A percentile compares a stretch with the other conserved stretches of the same genome.
Evolutionary conservation across 169 alveolate genomes (phyloP).

Genomic region (Perkinsus chesapeaki): DNA sequence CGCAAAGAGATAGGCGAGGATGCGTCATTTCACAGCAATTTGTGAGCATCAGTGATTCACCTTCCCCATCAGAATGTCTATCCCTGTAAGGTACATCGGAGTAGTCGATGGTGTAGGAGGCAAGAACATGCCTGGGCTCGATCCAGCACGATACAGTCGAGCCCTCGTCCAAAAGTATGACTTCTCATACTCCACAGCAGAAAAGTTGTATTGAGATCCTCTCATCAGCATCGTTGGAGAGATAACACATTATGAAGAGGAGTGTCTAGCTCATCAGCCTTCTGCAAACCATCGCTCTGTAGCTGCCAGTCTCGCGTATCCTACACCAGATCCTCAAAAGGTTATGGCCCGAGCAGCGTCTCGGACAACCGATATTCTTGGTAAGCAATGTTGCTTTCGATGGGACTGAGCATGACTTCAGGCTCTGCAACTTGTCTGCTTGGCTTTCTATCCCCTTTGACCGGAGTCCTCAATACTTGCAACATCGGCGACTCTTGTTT

Average conservation of each 20-base stretch:
- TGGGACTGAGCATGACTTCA: background rate
- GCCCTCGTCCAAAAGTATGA: background rate
- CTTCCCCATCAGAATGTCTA: background rate
- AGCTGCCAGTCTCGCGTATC: background rate
- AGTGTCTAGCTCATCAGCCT: background rate
- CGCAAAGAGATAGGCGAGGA: background rate
- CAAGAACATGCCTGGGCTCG: background rate
- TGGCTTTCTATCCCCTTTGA: background rate
- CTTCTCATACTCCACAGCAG: background rate
- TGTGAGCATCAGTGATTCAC: background rate
- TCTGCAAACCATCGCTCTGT: background rate
- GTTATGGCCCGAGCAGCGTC: background rate
- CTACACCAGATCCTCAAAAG: background rate
- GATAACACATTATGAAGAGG: background rate
- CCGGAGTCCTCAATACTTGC: background rate
- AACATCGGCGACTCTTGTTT: background rate
- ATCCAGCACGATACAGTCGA: background rate
- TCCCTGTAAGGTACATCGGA: background rate
- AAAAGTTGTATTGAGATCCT: background rate
- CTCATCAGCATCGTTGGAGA: background rate
- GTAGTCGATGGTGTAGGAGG: background rate
- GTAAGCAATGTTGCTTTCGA: background rate
- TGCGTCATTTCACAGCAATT: background rate
- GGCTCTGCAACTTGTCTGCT: background rate
- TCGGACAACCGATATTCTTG: background rate